Conservation (phyloP, 805 yeast genomes). For the Saccharomycopsis amapae region DNA sequence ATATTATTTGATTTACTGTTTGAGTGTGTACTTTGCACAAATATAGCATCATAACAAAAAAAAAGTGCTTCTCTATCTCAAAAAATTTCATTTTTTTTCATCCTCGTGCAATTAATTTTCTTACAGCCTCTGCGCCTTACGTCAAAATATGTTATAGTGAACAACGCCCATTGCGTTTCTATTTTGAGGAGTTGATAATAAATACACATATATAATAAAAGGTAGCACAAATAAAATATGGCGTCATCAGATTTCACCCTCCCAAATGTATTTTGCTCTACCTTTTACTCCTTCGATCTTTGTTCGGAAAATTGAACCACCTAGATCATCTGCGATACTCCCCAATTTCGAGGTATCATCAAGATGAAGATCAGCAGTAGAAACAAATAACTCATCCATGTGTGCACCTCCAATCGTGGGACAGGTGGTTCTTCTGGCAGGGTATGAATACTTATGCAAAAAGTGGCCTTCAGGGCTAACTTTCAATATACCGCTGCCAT, state of each 20-base stretch:
- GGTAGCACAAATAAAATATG: not conserved
- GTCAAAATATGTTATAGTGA: too few relatives aligned
- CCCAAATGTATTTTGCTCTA: conserved; percentile 10
- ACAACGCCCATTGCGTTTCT: too few relatives aligned
- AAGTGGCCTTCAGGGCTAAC: conserved; percentile 41
- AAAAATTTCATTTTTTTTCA: too few relatives aligned
- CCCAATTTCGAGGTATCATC: conserved; percentile 32
- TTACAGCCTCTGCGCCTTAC: too few relatives aligned
- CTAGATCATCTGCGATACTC: conserved; percentile 36
- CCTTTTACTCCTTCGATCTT: conserved; percentile 17
- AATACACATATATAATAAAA: not conserved
- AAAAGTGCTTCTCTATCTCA: too few relatives aligned
- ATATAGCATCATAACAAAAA: too few relatives aligned
- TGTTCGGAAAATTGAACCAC: conserved; percentile 53
- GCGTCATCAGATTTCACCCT: not conserved
- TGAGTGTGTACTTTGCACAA: too few relatives aligned
- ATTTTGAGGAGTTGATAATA: not conserved
- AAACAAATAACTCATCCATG: conserved; percentile 53
- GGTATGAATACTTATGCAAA: conserved; percentile 46
- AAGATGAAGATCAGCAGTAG: conserved; percentile 52
- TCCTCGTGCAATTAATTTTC: too few relatives aligned
- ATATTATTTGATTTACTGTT: too few relatives aligned
- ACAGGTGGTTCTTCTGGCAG: conserved; percentile 56
- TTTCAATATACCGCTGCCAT: conserved; percentile 49
- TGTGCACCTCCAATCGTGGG: conserved; percentile 60